A percentile compares a stretch with the other conserved stretches of the same genome.
phyloP scores from a whole-genome alignment of 345 rosid species.

The Eucalyptus caleyi region DNA sequence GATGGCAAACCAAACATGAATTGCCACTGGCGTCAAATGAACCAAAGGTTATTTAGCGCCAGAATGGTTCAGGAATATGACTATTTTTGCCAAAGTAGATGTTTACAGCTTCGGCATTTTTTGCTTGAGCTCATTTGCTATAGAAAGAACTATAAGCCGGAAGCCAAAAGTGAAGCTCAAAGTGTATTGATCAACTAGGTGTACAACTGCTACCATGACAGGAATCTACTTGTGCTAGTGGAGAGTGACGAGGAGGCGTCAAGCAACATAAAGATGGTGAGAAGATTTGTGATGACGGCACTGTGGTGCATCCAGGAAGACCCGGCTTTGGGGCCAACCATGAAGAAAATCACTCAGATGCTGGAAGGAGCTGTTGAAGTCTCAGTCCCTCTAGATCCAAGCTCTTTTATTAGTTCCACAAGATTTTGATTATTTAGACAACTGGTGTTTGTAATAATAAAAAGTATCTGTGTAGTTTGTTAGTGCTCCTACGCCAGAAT shows the following conservation, averaged over 20 bases:
- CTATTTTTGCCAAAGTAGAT: too few species aligned
- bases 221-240: background rate
- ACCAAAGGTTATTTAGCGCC: too few species aligned
- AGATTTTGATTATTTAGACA: too few species aligned
- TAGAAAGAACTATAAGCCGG: too few species aligned
- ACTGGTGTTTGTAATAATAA: too few species aligned
- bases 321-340: background rate
- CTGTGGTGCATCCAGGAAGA: background rate
- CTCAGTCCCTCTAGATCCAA: background rate
- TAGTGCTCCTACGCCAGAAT: background rate
- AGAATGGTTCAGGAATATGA: too few species aligned
- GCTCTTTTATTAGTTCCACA: background rate
- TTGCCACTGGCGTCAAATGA: too few species aligned
- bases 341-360: background rate
- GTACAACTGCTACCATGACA: background rate
- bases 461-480: background rate
- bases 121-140: too few species aligned
- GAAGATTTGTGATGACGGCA: background rate
- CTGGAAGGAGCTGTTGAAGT: background rate
- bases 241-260: background rate
- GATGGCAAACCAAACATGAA: too few species aligned
- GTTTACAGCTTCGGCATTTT: too few species aligned
- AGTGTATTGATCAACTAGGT: too few species aligned
- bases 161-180: too few species aligned
- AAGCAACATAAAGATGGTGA: background rate